A percentile compares a stretch with the other conserved stretches of the same genome.
These are phyloP conservation scores for Camelina hispida DNA, from an alignment of 345 rosid species.

Conservation along the genomic window DNA sequence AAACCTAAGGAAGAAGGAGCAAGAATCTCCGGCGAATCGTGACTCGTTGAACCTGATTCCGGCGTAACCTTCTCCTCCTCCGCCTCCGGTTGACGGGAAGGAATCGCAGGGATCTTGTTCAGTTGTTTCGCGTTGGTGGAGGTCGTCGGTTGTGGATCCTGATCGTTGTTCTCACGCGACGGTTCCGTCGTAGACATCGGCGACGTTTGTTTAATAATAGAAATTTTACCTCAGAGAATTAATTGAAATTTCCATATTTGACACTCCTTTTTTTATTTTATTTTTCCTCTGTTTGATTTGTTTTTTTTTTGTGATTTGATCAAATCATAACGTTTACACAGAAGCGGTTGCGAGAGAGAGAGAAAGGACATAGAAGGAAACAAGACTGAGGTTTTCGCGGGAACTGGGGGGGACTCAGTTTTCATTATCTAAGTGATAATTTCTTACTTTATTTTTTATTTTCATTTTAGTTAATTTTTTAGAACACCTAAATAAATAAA, in stretches of 20 bases:
- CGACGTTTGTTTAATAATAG: constrained; percentile 16
- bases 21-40: constrained; percentile 51
- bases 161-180: constrained; percentile 41
- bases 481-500: too few relatives aligned
- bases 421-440: too few relatives aligned
- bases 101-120: constrained; percentile 70
- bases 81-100: constrained; percentile 39
- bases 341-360: constrained; percentile 40
- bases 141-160: constrained; percentile 26
- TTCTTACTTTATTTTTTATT: too few relatives aligned
- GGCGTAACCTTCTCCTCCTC: constrained; percentile 5
- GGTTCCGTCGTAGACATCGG: constrained; percentile 47
- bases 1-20: constrained; percentile 72
- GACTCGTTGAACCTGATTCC: constrained; percentile 23
- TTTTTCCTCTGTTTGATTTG: neutral
- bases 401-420: constrained; percentile 46
- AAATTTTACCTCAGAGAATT: neutral
- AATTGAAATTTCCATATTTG: constrained; percentile 26
- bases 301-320: constrained; percentile 13
- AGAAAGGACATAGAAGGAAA: constrained; percentile 1
- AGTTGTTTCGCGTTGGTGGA: constrained; percentile 50
- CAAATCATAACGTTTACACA: constrained; percentile 34
- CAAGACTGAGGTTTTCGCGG: constrained; percentile 67
- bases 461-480: too few relatives aligned
- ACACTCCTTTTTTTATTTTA: neutral